phyloP scores from a whole-genome alignment of 2,329 filamentous ascomycete genomes.

The Xylaria sp. region DNA sequence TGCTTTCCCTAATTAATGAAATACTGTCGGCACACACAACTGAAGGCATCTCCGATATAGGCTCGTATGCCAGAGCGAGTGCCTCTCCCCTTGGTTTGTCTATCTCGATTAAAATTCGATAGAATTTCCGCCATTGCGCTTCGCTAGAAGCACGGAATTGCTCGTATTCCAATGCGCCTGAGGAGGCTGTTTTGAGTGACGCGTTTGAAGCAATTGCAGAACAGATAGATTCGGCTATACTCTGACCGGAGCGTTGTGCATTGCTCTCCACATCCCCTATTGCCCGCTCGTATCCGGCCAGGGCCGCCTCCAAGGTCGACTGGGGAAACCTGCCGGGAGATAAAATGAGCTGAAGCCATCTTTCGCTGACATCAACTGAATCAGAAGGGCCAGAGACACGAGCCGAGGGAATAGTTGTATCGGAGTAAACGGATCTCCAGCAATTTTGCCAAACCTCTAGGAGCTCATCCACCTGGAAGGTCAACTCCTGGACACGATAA shows the following conservation, averaged over 20 bases:
- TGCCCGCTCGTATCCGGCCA: conserved; percentile 81
- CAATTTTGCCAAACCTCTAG: conserved; percentile 69
- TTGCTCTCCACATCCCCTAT: conserved; percentile 56
- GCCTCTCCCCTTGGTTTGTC: conserved; percentile 88
- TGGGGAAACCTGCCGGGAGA: conserved; percentile 83
- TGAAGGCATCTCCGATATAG: conserved; percentile 78
- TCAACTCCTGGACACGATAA: conserved; percentile 77
- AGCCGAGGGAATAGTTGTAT: conserved; percentile 63
- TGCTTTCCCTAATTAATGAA: conserved; percentile 82
- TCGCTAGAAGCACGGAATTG: conserved; percentile 79
- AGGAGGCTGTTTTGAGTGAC: conserved; percentile 67
- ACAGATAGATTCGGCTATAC: conserved; percentile 80
- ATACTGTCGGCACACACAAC: conserved; percentile 84
- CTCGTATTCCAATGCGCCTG: conserved; percentile 77
- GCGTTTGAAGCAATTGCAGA: conserved; percentile 76
- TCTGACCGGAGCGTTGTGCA: conserved; percentile 57
- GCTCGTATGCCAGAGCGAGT: conserved; percentile 79
- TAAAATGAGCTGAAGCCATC: conserved; percentile 87
- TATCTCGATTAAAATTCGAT: conserved; percentile 83
- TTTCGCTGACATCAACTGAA: conserved; percentile 76
- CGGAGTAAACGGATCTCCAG: conserved; percentile 76
- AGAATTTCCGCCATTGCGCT: conserved; percentile 89
- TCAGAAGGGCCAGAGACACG: conserved; percentile 71
- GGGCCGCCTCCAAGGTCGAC: conserved; percentile 82
- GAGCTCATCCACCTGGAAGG: conserved; percentile 74